Evolutionary conservation across 228 moss, liverwort and hornwort species (phyloP), one percentile per base, ranked within the genome.

Genomic region (Sphagnum magellanicum): DNA sequence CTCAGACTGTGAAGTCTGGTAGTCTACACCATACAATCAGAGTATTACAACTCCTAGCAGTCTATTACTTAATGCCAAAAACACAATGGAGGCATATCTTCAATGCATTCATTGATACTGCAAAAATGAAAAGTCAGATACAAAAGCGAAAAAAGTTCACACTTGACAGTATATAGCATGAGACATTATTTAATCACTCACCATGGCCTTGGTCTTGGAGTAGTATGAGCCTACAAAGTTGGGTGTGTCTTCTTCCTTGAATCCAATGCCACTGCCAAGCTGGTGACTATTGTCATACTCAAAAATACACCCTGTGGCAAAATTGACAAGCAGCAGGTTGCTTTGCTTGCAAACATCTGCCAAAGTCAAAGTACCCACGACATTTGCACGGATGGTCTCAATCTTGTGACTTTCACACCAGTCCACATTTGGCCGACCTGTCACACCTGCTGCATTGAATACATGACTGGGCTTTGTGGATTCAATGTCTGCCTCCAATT

Each of bases 351-450:
- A 92, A 71, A 95, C 95, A 75, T 95, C 90, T 5, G 90, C 95
- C 61, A 95, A 69, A 0, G 92, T 95, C 50, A 95, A 71, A 0
- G 90, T 90, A 46, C 95, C 92, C 0, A 89, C 89, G 53, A 92
- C 92, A 71, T 95, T 95, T 0, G 90, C 95, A 14, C 80, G 84
- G 67, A 95, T 90, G 8, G 95, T 95, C 67, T 95, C 90, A 17
- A 82, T 73, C 79, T 87, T 92, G 79, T 95, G 95, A 49, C 80
- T 89, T 74, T 95, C 95, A 72, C 95, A 95, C 90, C 95, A 95
- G 68, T 95, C 95, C 62, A 95, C 95, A 74, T 95, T 95, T 6
- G 95, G 95, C 8, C 88, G 87, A 4, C 95, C 95, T 4, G 90
- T 95, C 15, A 95, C 92, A 5, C 95, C 95, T 14, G 95, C 95